Percentiles rank a stretch among this genome's conserved stretches.
These are phyloP conservation scores for Polymyxa betae DNA, from an alignment of 208 protist genomes.

Conservation along the genomic window DNA sequence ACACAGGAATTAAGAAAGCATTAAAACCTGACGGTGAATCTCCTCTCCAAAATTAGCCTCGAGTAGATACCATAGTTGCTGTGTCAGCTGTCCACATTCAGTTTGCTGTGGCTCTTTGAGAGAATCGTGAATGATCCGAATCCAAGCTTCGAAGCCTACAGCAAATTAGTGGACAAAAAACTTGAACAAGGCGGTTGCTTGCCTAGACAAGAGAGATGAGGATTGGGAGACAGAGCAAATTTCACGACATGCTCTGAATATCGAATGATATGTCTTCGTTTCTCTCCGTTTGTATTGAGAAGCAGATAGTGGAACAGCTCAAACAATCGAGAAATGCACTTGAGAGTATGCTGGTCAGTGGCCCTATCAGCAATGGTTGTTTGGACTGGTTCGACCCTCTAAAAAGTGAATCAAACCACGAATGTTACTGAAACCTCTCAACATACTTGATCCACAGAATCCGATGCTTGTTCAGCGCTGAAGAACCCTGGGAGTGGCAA, in stretches of 20 bases:
- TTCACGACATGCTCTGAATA: neutral
- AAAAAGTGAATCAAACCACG: neutral
- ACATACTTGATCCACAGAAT: neutral
- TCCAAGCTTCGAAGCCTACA: neutral
- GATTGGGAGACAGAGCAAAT: neutral
- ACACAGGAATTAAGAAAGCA: neutral
- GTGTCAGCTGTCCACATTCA: neutral
- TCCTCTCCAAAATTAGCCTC: neutral
- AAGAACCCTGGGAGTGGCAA: neutral
- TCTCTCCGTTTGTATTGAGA: neutral
- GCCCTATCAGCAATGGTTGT: neutral
- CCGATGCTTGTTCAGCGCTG: neutral
- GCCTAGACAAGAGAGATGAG: neutral
- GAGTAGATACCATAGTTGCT: neutral
- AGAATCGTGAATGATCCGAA: neutral
- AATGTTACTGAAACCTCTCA: neutral
- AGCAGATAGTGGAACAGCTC: neutral
- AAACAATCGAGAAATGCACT: neutral
- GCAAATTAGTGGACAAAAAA: neutral
- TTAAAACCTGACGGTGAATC: neutral
- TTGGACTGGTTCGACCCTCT: neutral
- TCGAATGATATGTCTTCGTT: neutral
- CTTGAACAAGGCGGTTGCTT: neutral
- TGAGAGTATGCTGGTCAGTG: neutral
- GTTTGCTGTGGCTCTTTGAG: neutral